These are phyloP conservation scores for Chytriomyces sp. DNA, from an alignment of 192 early-diverging fungal species.

Conservation along the genomic window DNA sequence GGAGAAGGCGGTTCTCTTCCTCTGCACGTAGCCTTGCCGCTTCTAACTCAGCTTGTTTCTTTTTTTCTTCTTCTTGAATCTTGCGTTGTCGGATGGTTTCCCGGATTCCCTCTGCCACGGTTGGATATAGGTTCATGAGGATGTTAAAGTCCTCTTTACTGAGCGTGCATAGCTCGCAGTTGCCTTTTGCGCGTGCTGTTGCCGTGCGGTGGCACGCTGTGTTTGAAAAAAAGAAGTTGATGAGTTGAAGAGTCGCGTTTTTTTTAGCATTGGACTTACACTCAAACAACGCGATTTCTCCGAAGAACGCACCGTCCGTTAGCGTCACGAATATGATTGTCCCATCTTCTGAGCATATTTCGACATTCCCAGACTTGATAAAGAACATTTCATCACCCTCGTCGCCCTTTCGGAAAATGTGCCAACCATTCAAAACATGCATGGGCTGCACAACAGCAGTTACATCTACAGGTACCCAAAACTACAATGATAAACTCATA, in stretches of 20 bases:
- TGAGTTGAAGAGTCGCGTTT: neutral
- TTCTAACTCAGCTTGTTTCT: conserved; percentile 18
- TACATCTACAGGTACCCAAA: neutral
- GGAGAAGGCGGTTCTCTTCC: conserved; percentile 14
- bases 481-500: neutral
- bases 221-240: too few species aligned
- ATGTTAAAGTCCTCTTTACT: conserved; percentile 40
- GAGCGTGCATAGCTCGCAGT: conserved; percentile 43
- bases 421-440: conserved; percentile 40
- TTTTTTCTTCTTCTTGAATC: conserved; percentile 34
- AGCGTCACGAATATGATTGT: conserved; percentile 35
- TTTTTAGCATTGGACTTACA: conserved; percentile 8
- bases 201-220: conserved; percentile 44
- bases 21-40: neutral
- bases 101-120: conserved; percentile 39
- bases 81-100: conserved; percentile 38
- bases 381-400: conserved; percentile 50
- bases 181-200: conserved; percentile 36
- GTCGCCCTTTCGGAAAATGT: conserved; percentile 44
- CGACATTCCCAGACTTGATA: conserved; percentile 40
- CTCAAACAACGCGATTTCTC: conserved; percentile 44
- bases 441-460: conserved; percentile 37
- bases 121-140: conserved; percentile 36
- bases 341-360: conserved; percentile 37
- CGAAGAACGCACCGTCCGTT: conserved; percentile 31